Evolutionary conservation across 495 filamentous ascomycete species (phyloP).

Genomic region (Tuber brumale): DNA sequence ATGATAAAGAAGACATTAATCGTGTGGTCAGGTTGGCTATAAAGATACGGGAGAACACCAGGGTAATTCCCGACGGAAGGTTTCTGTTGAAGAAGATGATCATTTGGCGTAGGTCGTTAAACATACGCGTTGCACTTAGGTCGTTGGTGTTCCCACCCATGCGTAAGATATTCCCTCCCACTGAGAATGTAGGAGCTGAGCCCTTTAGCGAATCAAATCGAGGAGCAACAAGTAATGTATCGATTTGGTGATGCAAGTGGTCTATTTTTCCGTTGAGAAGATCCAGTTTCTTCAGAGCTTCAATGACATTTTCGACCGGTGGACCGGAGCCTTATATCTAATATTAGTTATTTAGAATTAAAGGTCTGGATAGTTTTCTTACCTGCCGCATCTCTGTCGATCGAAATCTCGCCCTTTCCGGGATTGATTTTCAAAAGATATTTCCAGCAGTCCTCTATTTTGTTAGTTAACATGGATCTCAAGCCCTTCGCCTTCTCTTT

Average conservation of each 20-base stretch:
- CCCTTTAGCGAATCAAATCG: conserved; percentile 43
- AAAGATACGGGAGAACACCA: conserved; percentile 58
- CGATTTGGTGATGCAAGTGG: conserved; percentile 50
- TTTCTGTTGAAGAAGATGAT: conserved; percentile 59
- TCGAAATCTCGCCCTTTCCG: conserved; percentile 37
- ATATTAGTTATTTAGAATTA: background rate
- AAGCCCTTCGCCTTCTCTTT: conserved; percentile 31
- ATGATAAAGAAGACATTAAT: conserved; percentile 69
- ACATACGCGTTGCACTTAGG: conserved; percentile 43
- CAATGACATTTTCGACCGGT: conserved; percentile 16
- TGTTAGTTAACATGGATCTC: conserved; percentile 46
- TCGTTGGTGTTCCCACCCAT: conserved; percentile 45
- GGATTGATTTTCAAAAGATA: conserved; percentile 53
- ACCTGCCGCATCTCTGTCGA: background rate
- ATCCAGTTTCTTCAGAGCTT: conserved; percentile 34
- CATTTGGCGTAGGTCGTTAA: conserved; percentile 56
- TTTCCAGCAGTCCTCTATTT: conserved; percentile 50
- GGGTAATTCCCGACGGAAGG: conserved; percentile 58
- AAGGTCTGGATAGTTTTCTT: background rate
- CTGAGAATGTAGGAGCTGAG: conserved; percentile 36
- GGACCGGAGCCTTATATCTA: background rate
- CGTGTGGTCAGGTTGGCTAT: conserved; percentile 60
- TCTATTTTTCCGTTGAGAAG: conserved; percentile 47
- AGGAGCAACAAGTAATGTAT: conserved; percentile 49
- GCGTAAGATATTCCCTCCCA: conserved; percentile 46